A percentile compares a stretch with the other conserved stretches of the same genome.
Evolutionary conservation across 176 grass and related monocot species (phyloP).

Genomic region (Oryza glaberrima): DNA sequence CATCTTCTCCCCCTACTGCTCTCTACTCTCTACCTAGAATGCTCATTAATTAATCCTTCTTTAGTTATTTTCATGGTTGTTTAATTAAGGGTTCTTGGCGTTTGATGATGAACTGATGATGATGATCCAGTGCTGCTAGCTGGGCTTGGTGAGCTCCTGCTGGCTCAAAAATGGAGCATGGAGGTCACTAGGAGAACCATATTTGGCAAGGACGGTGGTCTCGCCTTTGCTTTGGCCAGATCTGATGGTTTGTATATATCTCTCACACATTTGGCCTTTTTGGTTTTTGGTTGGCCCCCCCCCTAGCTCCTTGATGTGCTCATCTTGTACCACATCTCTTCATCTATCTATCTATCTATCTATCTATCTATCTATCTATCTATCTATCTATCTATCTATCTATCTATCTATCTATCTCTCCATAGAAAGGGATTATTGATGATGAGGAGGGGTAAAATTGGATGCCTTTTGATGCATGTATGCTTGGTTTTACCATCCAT

Average conservation of each 20-base stretch:
- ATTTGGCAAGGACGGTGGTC: slow-evolving; percentile 33
- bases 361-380: neutral
- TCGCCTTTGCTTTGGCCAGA: slow-evolving; percentile 35
- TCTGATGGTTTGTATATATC: slow-evolving; percentile 34
- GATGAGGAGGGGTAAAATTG: slow-evolving; percentile 1
- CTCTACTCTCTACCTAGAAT: neutral
- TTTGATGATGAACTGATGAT: neutral
- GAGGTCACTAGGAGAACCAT: slow-evolving; percentile 33
- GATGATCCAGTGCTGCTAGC: neutral
- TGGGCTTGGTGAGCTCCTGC: neutral
- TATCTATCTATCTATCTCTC: neutral
- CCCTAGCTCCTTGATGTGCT: neutral
- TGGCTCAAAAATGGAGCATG: slow-evolving; percentile 37
- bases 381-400: neutral
- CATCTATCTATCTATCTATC: neutral
- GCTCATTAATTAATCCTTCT: neutral
- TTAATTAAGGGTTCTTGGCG: neutral
- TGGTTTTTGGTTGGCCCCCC: slow-evolving; percentile 15
- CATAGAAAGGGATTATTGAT: neutral
- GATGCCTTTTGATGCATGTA: neutral
- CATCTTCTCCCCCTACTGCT: neutral
- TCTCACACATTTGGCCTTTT: slow-evolving; percentile 6
- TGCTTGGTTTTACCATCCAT: neutral
- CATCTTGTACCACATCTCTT: neutral
- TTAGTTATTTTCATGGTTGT: neutral